A percentile compares a stretch with the other conserved stretches of the same genome.
phyloP scores from a whole-genome alignment of 257 asterid genomes.

The Nicotiana paniculata region DNA sequence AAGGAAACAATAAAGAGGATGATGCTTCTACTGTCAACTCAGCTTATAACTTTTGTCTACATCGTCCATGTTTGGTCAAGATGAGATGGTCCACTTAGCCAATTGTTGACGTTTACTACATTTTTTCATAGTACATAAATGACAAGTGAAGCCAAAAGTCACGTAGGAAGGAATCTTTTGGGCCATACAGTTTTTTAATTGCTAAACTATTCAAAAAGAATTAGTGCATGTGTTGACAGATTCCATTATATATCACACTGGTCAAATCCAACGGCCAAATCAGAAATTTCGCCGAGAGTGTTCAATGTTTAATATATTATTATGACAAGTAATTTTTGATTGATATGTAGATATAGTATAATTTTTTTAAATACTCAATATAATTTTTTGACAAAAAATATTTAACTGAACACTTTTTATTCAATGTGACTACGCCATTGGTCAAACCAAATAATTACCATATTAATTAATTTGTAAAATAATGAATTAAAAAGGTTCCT shows the following conservation, averaged over 20 bases:
- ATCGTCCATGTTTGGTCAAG: background rate
- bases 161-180: background rate
- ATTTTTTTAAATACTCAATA: too few relatives aligned
- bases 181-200: background rate
- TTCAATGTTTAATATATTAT: too few relatives aligned
- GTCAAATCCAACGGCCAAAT: too few relatives aligned
- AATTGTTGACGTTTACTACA: background rate
- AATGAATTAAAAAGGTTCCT: background rate
- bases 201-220: background rate
- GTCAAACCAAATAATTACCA: background rate
- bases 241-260: background rate
- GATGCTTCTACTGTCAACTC: background rate
- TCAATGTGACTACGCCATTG: background rate
- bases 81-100: background rate
- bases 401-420: too few relatives aligned
- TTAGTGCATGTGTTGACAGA: background rate
- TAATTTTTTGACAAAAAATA: too few relatives aligned
- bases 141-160: background rate
- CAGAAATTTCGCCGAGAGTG: too few relatives aligned
- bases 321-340: too few relatives aligned
- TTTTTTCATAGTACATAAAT: background rate
- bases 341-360: too few relatives aligned
- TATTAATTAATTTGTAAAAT: background rate
- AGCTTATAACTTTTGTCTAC: background rate
- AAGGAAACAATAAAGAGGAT: background rate